These are phyloP conservation scores for Plasmodium falciparum DNA, from an alignment of 169 alveolate genomes.

Conservation along the genomic window DNA sequence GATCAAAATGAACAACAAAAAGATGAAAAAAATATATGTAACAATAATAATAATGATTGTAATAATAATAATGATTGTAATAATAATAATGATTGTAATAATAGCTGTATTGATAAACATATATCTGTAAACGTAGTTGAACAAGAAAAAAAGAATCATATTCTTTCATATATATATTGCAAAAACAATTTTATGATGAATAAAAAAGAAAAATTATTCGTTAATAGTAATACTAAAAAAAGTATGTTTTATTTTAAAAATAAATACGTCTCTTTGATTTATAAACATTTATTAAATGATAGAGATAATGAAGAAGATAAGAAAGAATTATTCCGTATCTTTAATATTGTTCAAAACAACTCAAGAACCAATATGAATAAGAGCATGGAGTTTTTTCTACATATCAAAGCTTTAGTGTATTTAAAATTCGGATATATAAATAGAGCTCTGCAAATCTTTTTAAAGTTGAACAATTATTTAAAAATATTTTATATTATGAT, in stretches of 20 bases:
- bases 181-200: not conserved
- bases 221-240: not conserved
- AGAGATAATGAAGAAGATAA: slow-evolving; percentile 22
- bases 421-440: slow-evolving; percentile 6
- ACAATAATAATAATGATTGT: no score
- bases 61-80: no score
- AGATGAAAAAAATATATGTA: no score
- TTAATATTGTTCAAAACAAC: no score
- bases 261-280: slow-evolving; percentile 27
- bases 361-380: no score
- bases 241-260: slow-evolving; percentile 11
- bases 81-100: no score
- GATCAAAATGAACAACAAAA: no score
- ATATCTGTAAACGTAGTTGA: no score
- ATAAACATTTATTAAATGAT: slow-evolving; percentile 30
- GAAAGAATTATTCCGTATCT: not conserved
- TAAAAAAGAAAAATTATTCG: not conserved
- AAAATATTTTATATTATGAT: slow-evolving; percentile 6
- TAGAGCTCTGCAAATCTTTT: not conserved
- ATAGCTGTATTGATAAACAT: no score
- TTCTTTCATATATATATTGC: no score
- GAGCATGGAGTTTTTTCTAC: not conserved
- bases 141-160: no score
- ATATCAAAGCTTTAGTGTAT: not conserved
- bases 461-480: not conserved